A percentile compares a stretch with the other conserved stretches of the same genome.
Conservation (phyloP, 2,329 filamentous ascomycete species). For the Hypoxylon rubiginosum region DNA sequence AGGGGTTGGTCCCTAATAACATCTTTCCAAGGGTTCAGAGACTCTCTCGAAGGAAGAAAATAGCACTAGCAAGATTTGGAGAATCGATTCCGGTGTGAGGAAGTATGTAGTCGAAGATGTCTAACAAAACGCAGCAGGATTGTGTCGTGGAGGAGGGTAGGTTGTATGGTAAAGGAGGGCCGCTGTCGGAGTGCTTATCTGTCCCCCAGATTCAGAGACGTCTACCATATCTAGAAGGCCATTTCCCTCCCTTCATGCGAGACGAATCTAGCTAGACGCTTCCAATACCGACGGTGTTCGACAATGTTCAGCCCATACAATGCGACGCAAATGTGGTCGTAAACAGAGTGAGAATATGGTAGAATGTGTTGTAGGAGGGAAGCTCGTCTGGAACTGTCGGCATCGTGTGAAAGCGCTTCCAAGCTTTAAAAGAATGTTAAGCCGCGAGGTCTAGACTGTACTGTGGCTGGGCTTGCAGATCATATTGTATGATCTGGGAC, state of each 20-base stretch:
- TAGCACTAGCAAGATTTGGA: conserved; percentile 13
- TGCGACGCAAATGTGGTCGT: conserved; percentile 14
- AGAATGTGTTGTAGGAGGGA: conserved; percentile 12
- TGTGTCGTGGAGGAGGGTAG: conserved; percentile 29
- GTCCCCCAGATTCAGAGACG: conserved; percentile 19
- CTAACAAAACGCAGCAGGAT: conserved; percentile 27
- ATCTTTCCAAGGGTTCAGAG: background rate
- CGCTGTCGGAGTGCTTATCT: conserved; percentile 42
- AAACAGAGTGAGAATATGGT: conserved; percentile 14
- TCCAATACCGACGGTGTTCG: conserved; percentile 15
- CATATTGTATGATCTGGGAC: conserved; percentile 36
- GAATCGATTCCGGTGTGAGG: conserved; percentile 9
- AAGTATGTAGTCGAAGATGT: conserved; percentile 16
- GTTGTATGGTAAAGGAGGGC: conserved; percentile 35
- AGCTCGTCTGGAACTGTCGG: conserved; percentile 28
- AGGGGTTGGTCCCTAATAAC: conserved; percentile 15
- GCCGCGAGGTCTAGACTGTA: conserved; percentile 37
- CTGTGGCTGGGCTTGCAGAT: conserved; percentile 36
- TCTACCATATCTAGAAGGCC: conserved; percentile 32
- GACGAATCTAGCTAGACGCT: conserved; percentile 10
- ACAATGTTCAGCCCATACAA: conserved; percentile 18
- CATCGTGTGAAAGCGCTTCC: conserved; percentile 17
- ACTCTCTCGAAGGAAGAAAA: conserved; percentile 5
- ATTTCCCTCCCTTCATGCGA: conserved; percentile 14
- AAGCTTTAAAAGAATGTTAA: conserved; percentile 30